Conservation (phyloP, 768 basidiomycete species). For the Kwoniella sp. region DNA sequence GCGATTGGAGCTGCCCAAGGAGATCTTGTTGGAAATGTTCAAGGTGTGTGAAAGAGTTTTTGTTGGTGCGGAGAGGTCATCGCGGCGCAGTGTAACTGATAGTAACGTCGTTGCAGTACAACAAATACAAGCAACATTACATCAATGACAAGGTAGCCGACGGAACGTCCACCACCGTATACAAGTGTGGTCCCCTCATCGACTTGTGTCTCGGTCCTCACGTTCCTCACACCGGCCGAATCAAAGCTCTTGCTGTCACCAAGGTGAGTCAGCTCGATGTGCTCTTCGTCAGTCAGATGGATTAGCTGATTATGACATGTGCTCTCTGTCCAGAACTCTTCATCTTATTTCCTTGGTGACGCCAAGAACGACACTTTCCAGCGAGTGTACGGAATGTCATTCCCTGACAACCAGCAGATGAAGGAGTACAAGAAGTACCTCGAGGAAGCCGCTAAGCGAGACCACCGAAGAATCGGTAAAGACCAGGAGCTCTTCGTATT, state of each 20-base stretch:
- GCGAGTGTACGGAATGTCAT: slow-evolving; percentile 96
- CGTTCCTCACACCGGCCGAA: slow-evolving; percentile 94
- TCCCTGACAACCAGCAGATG: slow-evolving; percentile 95
- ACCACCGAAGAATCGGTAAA: slow-evolving; percentile 94
- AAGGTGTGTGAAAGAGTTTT: slow-evolving; percentile 61
- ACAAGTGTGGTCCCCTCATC: slow-evolving; percentile 97
- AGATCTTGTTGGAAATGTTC: slow-evolving; percentile 96
- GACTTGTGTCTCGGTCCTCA: slow-evolving; percentile 97
- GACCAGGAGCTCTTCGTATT: slow-evolving; percentile 99
- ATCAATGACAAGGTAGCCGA: slow-evolving; percentile 95
- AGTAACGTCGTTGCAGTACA: slow-evolving; percentile 69
- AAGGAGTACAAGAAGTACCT: slow-evolving; percentile 93
- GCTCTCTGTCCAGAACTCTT: slow-evolving; percentile 72
- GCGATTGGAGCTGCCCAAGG: slow-evolving; percentile 87
- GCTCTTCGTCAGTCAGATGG: not conserved
- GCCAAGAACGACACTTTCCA: slow-evolving; percentile 89
- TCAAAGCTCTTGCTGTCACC: slow-evolving; percentile 95
- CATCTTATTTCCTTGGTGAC: slow-evolving; percentile 97
- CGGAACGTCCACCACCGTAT: slow-evolving; percentile 94
- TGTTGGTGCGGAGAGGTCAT: too few relatives aligned
- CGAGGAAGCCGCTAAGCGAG: slow-evolving; percentile 95
- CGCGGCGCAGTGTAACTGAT: too few relatives aligned
- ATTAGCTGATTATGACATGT: not conserved
- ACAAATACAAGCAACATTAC: slow-evolving; percentile 95
- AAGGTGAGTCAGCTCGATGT: slow-evolving; percentile 64